Conservation (phyloP, 768 basidiomycete species). For the Lactifluus echinatus region DNA sequence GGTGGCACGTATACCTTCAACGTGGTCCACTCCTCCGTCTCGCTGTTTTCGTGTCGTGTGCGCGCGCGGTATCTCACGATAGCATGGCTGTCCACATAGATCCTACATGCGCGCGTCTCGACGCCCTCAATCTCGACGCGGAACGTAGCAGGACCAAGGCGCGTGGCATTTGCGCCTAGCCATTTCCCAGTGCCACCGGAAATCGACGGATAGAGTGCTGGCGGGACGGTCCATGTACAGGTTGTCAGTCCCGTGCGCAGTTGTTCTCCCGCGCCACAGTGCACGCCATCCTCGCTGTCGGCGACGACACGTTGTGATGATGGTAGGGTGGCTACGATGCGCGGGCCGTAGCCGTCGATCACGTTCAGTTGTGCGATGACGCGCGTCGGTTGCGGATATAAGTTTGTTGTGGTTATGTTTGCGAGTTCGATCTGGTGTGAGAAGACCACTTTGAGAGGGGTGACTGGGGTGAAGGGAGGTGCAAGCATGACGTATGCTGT, state of each 20-base stretch:
- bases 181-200: too few relatives aligned
- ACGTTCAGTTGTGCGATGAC: slow-evolving; percentile 40
- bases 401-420: neutral
- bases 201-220: slow-evolving; percentile 31
- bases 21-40: too few relatives aligned
- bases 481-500: slow-evolving; percentile 36
- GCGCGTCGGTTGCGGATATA: slow-evolving; percentile 22
- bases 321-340: slow-evolving; percentile 41
- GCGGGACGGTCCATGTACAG: slow-evolving; percentile 41
- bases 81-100: too few relatives aligned
- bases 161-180: too few relatives aligned
- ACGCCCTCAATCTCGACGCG: too few relatives aligned
- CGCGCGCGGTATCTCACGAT: too few relatives aligned
- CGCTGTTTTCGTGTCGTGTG: too few relatives aligned
- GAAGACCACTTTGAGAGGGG: slow-evolving; percentile 67
- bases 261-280: slow-evolving; percentile 21
- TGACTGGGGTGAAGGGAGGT: slow-evolving; percentile 52
- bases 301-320: slow-evolving; percentile 34
- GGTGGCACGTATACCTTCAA: too few relatives aligned
- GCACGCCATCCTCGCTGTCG: slow-evolving; percentile 29
- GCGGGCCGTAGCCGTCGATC: slow-evolving; percentile 35
- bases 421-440: slow-evolving; percentile 47
- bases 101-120: too few relatives aligned
- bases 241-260: slow-evolving; percentile 32
- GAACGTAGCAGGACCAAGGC: too few relatives aligned